These are phyloP conservation scores for Fusarium chuoi DNA, from an alignment of 2,329 filamentous ascomycete genomes.

Conservation along the genomic window DNA sequence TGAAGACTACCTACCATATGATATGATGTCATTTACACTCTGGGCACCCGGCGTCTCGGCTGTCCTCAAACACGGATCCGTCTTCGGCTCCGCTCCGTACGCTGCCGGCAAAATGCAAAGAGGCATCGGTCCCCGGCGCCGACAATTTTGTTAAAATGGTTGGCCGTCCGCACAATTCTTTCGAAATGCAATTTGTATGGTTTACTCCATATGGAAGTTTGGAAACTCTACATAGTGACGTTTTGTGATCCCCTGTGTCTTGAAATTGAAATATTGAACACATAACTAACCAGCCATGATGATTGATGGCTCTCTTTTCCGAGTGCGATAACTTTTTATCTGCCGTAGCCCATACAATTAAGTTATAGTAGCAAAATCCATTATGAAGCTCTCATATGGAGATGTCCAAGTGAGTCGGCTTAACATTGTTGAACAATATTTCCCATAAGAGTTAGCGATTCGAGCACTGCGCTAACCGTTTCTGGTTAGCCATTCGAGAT, in stretches of 20 bases:
- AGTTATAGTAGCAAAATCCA: not conserved
- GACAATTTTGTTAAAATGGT: not conserved
- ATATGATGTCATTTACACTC: not conserved
- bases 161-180: too few relatives aligned
- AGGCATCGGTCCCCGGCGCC: not conserved
- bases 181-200: too few relatives aligned
- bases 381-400: not conserved
- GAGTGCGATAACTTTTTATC: not conserved
- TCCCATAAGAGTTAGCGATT: conserved; percentile 5
- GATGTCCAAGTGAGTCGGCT: not conserved
- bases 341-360: not conserved
- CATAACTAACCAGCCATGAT: not conserved
- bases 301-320: not conserved
- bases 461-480: conserved; percentile 8
- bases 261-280: not conserved
- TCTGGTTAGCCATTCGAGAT: conserved; percentile 14
- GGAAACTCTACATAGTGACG: not conserved
- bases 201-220: not conserved
- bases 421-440: not conserved
- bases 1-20: not conserved
- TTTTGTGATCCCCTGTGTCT: not conserved
- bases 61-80: conserved; percentile 1
- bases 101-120: not conserved
- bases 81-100: conserved; percentile 11
- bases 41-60: not conserved